These are phyloP conservation scores for Xylariaceae sp. DNA, from an alignment of 2,329 filamentous ascomycete genomes.

Conservation along the genomic window DNA sequence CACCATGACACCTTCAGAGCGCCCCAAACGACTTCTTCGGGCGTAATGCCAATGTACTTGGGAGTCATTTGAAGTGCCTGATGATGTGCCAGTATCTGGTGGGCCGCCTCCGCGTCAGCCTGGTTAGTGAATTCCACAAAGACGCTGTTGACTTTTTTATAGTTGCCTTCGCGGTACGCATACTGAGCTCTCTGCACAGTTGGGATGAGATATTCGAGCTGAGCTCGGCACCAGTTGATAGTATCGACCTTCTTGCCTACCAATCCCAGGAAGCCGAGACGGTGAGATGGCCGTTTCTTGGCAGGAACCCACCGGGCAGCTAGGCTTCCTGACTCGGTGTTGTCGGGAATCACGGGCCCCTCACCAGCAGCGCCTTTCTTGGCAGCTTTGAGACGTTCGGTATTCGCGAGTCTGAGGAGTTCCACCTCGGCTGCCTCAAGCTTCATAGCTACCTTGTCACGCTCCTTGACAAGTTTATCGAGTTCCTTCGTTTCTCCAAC, in stretches of 20 bases:
- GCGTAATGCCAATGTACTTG: constrained; percentile 76
- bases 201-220: constrained; percentile 71
- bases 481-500: constrained; percentile 72
- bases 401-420: constrained; percentile 75
- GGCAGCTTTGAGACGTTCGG: constrained; percentile 61
- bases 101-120: constrained; percentile 78
- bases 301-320: constrained; percentile 70
- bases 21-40: constrained; percentile 81
- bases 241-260: constrained; percentile 90
- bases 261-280: constrained; percentile 61
- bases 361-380: constrained; percentile 52
- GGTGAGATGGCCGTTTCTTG: constrained; percentile 73
- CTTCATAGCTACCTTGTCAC: constrained; percentile 73
- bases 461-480: constrained; percentile 74
- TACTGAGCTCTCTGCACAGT: constrained; percentile 65
- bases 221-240: constrained; percentile 80
- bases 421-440: constrained; percentile 85
- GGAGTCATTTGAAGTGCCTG: constrained; percentile 82
- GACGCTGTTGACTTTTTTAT: constrained; percentile 66
- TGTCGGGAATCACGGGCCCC: constrained; percentile 47
- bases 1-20: constrained; percentile 82
- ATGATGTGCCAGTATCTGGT: constrained; percentile 83
- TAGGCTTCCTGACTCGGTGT: constrained; percentile 64
- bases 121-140: constrained; percentile 89
- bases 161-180: constrained; percentile 61